These are phyloP conservation scores for Russula sp. DNA, from an alignment of 768 basidiomycete species.

Conservation along the genomic window DNA sequence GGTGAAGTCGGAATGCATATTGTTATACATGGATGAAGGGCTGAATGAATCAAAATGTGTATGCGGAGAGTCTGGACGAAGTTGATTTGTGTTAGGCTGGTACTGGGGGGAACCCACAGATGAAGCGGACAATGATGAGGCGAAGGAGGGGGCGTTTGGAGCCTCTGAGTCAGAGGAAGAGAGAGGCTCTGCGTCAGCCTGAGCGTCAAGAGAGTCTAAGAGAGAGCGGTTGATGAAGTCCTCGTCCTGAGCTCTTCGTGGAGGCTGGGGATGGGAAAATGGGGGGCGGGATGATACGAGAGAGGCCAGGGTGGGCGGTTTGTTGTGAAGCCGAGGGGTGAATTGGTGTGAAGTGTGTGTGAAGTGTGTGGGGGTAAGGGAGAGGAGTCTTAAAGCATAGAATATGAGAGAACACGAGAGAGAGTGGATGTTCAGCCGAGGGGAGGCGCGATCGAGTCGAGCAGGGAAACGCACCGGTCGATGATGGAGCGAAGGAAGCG, in stretches of 20 bases:
- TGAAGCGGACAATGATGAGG: constrained; percentile 51
- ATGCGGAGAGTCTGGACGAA: constrained; percentile 53
- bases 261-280: constrained; percentile 34
- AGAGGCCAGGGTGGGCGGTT: constrained; percentile 38
- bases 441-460: constrained; percentile 34
- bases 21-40: constrained; percentile 38
- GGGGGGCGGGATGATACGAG: constrained; percentile 36
- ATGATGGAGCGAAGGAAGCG: constrained; percentile 34
- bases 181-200: constrained; percentile 75
- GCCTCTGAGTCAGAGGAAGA: constrained; percentile 53
- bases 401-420: constrained; percentile 36
- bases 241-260: constrained; percentile 51
- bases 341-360: constrained; percentile 31
- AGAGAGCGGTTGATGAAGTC: constrained; percentile 85
- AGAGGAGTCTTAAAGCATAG: constrained; percentile 26
- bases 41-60: constrained; percentile 41
- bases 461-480: constrained; percentile 29
- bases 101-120: constrained; percentile 49
- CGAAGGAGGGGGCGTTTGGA: constrained; percentile 41
- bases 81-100: constrained; percentile 50
- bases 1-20: constrained; percentile 26
- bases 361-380: constrained; percentile 4
- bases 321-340: constrained; percentile 29
- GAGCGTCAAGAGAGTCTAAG: constrained; percentile 77
- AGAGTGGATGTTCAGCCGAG: constrained; percentile 39